Evolutionary conservation across 768 basidiomycete genomes (phyloP), one percentile per base, ranked within the genome.

Genomic region (Tulasnella calospora): DNA sequence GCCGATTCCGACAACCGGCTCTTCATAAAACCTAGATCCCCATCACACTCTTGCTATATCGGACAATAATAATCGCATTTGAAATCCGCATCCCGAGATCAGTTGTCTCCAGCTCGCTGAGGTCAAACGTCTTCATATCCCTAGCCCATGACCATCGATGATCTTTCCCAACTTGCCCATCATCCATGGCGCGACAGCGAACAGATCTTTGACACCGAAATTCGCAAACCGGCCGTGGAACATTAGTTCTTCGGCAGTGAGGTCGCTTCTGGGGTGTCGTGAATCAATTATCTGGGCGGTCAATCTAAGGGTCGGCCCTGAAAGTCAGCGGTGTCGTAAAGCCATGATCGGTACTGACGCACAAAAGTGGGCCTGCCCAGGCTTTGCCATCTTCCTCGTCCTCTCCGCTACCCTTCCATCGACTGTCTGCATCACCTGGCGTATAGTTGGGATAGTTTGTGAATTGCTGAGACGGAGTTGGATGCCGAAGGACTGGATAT

Each of bases 141-240:
- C 71, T 23, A 72, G 8, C 10, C 71, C 71, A 23, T 21, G 71
- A 46, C 93, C 94, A 78, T 90, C 87, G 79, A 94, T 90, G 81
- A 86, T 88, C 82, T 86, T 90, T 40, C 89, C 88, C 78, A 93
- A 87, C 77, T 85, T 86, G 75, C 90, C 88, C 78, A 90, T 88
- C 85, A 94, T 88, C 94, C 94, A 94, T 3, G 92, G 94, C 51
- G 93, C 92, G 78, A 94, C 89, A 41, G 89, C 87, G 82, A 87
- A 86, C 51, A 95, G 84, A 82, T 94, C 94, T 27, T 85, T 84
- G 89, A 90, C 91, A 0, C 87, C 88, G 79, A 94, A 90, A 15
- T 92, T 93, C 9, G 89, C 89, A 82, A 90, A 94, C 72, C 90
- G 47, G 41, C 74, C 71, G 46, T 81, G 77, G 23, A 46, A 40